These are phyloP conservation scores for Boletus reticuloceps DNA, from an alignment of 768 basidiomycete genomes.

Conservation along the genomic window DNA sequence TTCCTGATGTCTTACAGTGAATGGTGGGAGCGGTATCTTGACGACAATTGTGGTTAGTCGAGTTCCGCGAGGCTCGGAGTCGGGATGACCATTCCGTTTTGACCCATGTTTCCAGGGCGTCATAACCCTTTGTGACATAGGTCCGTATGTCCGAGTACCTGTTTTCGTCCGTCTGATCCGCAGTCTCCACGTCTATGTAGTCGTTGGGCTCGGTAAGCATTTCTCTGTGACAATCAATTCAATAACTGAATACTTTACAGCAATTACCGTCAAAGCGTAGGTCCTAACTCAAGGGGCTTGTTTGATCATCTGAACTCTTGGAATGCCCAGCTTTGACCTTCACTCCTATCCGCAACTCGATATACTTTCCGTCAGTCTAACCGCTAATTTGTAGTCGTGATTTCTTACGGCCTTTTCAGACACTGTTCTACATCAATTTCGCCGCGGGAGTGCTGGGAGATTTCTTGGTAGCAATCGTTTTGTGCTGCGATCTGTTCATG, in stretches of 20 bases:
- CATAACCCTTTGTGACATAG: constrained; percentile 42
- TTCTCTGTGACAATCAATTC: neutral
- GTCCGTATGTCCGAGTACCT: constrained; percentile 31
- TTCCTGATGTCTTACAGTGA: constrained; percentile 35
- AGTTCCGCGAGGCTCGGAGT: neutral
- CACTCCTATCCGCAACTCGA: constrained; percentile 36
- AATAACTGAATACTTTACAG: constrained; percentile 26
- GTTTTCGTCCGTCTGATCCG: neutral
- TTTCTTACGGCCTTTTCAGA: constrained; percentile 31
- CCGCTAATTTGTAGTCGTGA: neutral
- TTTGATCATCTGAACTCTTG: neutral
- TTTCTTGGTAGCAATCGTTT: constrained; percentile 45
- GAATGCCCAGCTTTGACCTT: constrained; percentile 36
- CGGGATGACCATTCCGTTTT: neutral
- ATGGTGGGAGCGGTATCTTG: constrained; percentile 41
- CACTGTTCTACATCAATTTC: constrained; percentile 50
- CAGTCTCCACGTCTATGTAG: neutral
- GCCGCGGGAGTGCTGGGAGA: constrained; percentile 48
- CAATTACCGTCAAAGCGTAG: constrained; percentile 50
- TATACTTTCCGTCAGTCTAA: constrained; percentile 37
- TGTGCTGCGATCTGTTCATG: constrained; percentile 46
- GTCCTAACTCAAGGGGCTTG: constrained; percentile 11
- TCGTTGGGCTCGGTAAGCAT: constrained; percentile 10
- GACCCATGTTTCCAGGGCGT: constrained; percentile 24
- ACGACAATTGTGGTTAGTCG: constrained; percentile 46